Percentiles rank a stretch among this genome's conserved stretches.
phyloP scores from a whole-genome alignment of 345 rosid species.

The Salix viminalis region DNA sequence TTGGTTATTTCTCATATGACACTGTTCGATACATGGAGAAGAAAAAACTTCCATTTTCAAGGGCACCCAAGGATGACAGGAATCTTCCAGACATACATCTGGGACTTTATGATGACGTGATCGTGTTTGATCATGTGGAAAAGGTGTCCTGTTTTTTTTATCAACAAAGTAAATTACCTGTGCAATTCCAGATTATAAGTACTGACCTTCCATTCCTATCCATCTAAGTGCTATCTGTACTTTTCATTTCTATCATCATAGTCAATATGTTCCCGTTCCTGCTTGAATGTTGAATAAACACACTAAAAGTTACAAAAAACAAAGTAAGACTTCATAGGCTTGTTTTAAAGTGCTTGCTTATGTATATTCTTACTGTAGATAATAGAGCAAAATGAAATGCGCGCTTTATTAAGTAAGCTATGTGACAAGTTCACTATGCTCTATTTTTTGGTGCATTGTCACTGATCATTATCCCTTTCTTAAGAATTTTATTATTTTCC shows the following conservation, averaged over 20 bases:
- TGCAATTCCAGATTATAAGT: not conserved
- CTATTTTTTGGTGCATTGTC: not conserved
- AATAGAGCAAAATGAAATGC: no score
- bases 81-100: conserved; percentile 84
- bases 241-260: not conserved
- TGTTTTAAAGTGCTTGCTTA: not conserved
- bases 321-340: not conserved
- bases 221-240: no score
- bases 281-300: not conserved
- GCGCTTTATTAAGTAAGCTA: no score
- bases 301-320: not conserved
- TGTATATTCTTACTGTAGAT: no score
- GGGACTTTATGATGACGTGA: conserved; percentile 69
- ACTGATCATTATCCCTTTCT: not conserved
- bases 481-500: not conserved
- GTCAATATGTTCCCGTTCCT: not conserved
- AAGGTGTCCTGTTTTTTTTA: conserved; percentile 42
- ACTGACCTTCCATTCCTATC: not conserved
- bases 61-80: conserved; percentile 76
- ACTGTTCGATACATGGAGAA: conserved; percentile 81
- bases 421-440: no score
- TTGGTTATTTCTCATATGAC: conserved; percentile 90
- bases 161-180: not conserved
- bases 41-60: conserved; percentile 64
- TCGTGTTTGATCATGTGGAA: conserved; percentile 85